Evolutionary conservation across 129 eudicot genomes (phyloP).

Genomic region (Flaveria brownii): DNA sequence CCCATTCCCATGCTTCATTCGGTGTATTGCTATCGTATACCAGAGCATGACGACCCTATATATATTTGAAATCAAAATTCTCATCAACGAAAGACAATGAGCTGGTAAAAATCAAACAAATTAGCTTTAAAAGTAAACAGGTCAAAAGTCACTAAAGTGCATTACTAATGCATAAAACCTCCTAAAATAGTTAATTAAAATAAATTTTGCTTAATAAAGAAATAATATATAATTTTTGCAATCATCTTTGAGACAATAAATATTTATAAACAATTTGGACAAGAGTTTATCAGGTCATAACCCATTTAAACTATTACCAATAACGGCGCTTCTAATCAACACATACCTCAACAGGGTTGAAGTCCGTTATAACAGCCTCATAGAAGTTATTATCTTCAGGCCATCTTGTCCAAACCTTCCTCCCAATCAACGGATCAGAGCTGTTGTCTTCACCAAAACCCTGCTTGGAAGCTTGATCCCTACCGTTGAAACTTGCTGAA

Average conservation of each 20-base stretch:
- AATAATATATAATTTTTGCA: not conserved
- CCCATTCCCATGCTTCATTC: slow-evolving; percentile 73
- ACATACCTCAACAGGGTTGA: slow-evolving; percentile 44
- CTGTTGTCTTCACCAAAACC: slow-evolving; percentile 39
- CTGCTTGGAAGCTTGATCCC: slow-evolving; percentile 46
- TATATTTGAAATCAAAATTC: slow-evolving; percentile 17
- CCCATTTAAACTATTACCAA: not conserved
- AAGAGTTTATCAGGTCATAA: not conserved
- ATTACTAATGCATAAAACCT: not conserved
- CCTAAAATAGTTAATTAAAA: not conserved
- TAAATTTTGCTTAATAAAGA: not conserved
- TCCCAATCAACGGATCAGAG: slow-evolving; percentile 57
- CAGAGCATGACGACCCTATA: slow-evolving; percentile 62
- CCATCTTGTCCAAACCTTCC: slow-evolving; percentile 79
- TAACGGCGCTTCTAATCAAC: not conserved
- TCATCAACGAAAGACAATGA: slow-evolving; percentile 1
- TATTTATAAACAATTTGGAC: not conserved
- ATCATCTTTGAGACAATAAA: not conserved
- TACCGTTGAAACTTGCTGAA: slow-evolving; percentile 48
- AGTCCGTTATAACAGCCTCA: slow-evolving; percentile 60
- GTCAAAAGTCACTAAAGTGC: not conserved
- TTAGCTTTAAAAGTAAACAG: not conserved
- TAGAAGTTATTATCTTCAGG: slow-evolving; percentile 67
- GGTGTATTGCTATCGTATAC: slow-evolving; percentile 58
- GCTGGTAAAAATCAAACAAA: not conserved